Percentiles rank a stretch among this genome's conserved stretches.
Evolutionary conservation across 768 basidiomycete genomes (phyloP).

Genomic region (Gymnopilus dilepis): DNA sequence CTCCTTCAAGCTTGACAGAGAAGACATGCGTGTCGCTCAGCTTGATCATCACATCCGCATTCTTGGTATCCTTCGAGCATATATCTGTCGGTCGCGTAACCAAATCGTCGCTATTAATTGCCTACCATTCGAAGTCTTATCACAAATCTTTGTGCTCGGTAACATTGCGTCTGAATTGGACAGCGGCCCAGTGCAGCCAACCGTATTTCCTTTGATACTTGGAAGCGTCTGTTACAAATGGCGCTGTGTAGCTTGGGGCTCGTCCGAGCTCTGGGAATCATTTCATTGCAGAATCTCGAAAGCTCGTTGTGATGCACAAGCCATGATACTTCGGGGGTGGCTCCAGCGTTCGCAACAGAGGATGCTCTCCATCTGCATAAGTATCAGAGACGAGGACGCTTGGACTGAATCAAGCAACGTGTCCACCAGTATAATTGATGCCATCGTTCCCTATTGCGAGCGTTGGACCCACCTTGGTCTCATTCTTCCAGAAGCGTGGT

Average conservation of each 20-base stretch:
- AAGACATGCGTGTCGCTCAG: too few relatives aligned
- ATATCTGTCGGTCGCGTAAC: background rate
- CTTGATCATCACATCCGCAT: too few relatives aligned
- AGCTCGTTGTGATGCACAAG: background rate
- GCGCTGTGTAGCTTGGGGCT: conserved; percentile 9
- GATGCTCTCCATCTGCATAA: background rate
- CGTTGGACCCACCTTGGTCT: conserved; percentile 3
- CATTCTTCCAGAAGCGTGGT: conserved; percentile 11
- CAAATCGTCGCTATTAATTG: background rate
- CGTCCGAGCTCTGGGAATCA: conserved; percentile 6
- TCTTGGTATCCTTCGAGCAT: background rate
- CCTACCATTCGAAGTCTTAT: conserved; percentile 3
- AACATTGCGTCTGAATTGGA: too few relatives aligned
- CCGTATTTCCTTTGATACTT: background rate
- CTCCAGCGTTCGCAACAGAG: background rate
- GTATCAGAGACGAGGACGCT: background rate
- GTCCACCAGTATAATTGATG: conserved; percentile 6
- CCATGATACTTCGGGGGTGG: background rate
- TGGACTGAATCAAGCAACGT: background rate
- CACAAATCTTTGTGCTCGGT: conserved; percentile 2
- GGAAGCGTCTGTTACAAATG: conserved; percentile 6
- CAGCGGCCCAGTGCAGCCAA: too few relatives aligned
- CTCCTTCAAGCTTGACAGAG: too few relatives aligned
- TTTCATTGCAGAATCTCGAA: conserved; percentile 8
- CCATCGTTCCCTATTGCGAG: background rate